Evolutionary conservation across 2,329 filamentous ascomycete species (phyloP).

Genomic region (Pseudopithomyces chartarum): DNA sequence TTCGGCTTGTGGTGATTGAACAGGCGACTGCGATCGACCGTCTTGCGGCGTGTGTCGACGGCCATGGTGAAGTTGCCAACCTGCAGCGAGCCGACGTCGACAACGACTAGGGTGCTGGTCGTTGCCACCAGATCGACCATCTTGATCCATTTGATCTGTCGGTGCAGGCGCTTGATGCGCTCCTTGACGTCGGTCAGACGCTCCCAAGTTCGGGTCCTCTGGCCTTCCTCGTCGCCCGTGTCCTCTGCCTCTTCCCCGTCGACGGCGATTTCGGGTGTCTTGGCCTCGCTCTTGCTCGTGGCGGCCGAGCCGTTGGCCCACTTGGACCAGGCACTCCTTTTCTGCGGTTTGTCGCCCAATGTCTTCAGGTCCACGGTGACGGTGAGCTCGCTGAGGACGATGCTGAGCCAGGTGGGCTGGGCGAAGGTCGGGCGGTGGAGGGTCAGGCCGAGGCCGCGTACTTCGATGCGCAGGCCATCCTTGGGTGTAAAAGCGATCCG

Average conservation of each 20-base stretch:
- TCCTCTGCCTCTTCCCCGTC: slow-evolving; percentile 24
- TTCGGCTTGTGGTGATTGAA: slow-evolving; percentile 68
- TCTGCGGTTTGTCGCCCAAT: slow-evolving; percentile 52
- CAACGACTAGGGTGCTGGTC: slow-evolving; percentile 75
- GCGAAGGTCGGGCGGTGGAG: slow-evolving; percentile 94
- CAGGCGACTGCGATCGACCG: slow-evolving; percentile 85
- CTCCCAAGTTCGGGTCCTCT: slow-evolving; percentile 78
- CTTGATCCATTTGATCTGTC: slow-evolving; percentile 84
- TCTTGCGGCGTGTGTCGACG: slow-evolving; percentile 89
- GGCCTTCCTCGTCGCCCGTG: slow-evolving; percentile 40
- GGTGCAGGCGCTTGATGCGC: slow-evolving; percentile 81
- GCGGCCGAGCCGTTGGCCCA: slow-evolving; percentile 38
- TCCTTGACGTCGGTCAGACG: slow-evolving; percentile 80
- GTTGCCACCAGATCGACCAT: slow-evolving; percentile 87
- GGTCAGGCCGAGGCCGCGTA: slow-evolving; percentile 84
- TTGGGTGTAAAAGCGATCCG: slow-evolving; percentile 87
- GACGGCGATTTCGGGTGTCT: slow-evolving; percentile 22
- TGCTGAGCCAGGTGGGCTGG: slow-evolving; percentile 93
- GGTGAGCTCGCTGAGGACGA: slow-evolving; percentile 83
- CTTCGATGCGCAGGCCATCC: slow-evolving; percentile 87
- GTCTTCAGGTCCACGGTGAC: slow-evolving; percentile 79
- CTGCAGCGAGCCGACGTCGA: slow-evolving; percentile 83
- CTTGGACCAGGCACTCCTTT: slow-evolving; percentile 35
- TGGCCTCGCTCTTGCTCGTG: slow-evolving; percentile 22
- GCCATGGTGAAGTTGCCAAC: slow-evolving; percentile 83